Evolutionary conservation across 1,139 yeast genomes (phyloP), one percentile per base, ranked within the genome.

Genomic region (Starmera stellimalicola): DNA sequence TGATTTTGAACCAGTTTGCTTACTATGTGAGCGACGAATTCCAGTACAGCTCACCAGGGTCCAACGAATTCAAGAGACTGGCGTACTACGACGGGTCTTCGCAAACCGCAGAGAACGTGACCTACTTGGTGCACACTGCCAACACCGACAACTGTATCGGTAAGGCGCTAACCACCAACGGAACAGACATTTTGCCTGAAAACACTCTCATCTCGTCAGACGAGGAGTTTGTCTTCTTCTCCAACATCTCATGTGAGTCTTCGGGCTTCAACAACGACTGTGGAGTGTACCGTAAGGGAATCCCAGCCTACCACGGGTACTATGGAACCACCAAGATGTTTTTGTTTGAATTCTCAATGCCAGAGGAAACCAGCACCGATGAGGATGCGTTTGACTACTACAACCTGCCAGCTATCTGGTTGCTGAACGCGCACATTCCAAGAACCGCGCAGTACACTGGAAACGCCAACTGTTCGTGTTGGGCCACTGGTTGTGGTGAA

Each of bases 401-500:
- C 41, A 80, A 80, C 55, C 67, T 79, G 80, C 87, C 91, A 33
- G 88, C 87, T 36, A 72, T 80, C 47, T 80, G 91, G 83, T 63
- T 80, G 48, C 62, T 80, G 54, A 80, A 80, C 53, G 83, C 84
- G 36, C 73, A 77, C 56, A 76, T 80, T 50, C 82, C 88, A 57
- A 74, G 91, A 68, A 79, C 88, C 37, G 66, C 82, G 35, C 88
- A 80, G 60, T 80, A 80, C 55, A 73, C 74, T 40, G 68, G 73
- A 30, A 68, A 69, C 44, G 55, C 66, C 32, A 63, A 70, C 44
- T 80, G 88, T 57, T 77, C 87, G 19, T 77, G 88, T 54, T 80
- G 91, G 88, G 60, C 67, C 26, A 64, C 78, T 34, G 87, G 87
- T 11, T 78, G 88, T 61, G 91, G 93, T 59, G 91, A 81, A 60